Conservation (phyloP, 1,284 basidiomycete genomes). For the Austropuccinia psidii region DNA sequence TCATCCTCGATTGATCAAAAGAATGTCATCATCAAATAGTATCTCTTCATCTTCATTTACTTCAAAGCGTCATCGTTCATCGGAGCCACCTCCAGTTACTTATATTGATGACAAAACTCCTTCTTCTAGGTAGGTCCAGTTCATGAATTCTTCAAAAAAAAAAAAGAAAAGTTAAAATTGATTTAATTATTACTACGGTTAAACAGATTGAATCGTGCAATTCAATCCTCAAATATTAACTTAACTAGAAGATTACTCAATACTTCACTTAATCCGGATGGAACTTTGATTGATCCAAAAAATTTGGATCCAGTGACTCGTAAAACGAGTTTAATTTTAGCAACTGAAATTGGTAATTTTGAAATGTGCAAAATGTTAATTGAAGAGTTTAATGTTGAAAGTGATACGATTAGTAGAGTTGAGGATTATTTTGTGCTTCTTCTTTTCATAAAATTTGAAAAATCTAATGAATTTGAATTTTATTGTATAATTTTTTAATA, state of each 20-base stretch:
- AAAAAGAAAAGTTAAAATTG: not conserved
- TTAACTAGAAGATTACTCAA: slow-evolving; percentile 5
- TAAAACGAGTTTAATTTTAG: slow-evolving; percentile 21
- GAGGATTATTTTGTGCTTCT: not conserved
- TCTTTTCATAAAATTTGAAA: too few relatives aligned
- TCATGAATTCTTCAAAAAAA: not conserved
- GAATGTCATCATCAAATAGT: too few relatives aligned
- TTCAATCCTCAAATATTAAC: slow-evolving; percentile 15
- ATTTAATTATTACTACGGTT: not conserved
- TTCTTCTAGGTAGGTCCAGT: not conserved
- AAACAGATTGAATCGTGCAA: not conserved
- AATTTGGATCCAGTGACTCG: slow-evolving; percentile 15
- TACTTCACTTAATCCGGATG: not conserved
- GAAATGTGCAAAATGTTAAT: slow-evolving; percentile 23
- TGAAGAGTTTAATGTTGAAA: slow-evolving; percentile 16
- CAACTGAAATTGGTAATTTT: not conserved
- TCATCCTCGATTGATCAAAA: too few relatives aligned
- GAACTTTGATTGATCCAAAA: not conserved
- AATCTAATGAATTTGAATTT: too few relatives aligned
- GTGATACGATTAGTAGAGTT: slow-evolving; percentile 9
- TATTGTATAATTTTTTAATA: not conserved
- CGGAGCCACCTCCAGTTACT: slow-evolving; percentile 1
- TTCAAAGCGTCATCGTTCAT: too few relatives aligned
- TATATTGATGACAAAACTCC: not conserved
- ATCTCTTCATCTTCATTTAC: too few relatives aligned